Evolutionary conservation across 2,329 filamentous ascomycete species (phyloP).

Genomic region (Aspergillus fumigatus): DNA sequence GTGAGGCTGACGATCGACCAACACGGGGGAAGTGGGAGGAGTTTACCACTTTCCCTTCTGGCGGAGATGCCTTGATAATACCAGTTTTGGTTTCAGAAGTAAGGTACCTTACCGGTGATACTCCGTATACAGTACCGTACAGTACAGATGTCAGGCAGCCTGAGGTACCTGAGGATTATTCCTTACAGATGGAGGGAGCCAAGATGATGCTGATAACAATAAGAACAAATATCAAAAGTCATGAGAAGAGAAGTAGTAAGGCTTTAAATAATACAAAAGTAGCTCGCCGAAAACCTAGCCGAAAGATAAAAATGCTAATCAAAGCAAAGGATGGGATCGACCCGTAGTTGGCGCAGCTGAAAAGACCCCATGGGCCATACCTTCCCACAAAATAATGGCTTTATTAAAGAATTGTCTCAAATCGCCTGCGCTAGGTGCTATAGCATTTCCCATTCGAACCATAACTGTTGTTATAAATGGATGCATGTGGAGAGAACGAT

Average conservation of each 20-base stretch:
- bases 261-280: slow-evolving; percentile 1
- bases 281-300: background rate
- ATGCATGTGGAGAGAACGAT: background rate
- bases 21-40: background rate
- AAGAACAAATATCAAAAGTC: background rate
- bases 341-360: slow-evolving; percentile 14
- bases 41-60: background rate
- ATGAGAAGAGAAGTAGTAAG: background rate
- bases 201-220: slow-evolving; percentile 6
- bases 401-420: slow-evolving; percentile 21
- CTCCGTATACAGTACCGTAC: background rate
- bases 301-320: slow-evolving; percentile 6
- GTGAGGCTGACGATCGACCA: slow-evolving; percentile 18
- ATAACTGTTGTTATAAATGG: slow-evolving; percentile 10
- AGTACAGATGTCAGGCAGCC: background rate
- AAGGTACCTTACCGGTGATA: background rate
- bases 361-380: background rate
- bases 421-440: slow-evolving; percentile 6
- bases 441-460: background rate
- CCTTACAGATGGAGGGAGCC: background rate
- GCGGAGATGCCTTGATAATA: background rate
- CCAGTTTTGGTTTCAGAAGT: background rate
- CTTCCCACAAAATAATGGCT: background rate
- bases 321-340: slow-evolving; percentile 18
- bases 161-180: too few relatives aligned